A percentile compares a stretch with the other conserved stretches of the same genome.
Conservation (phyloP, 306 rosid species). For the Cyclanthera cordifolia region DNA sequence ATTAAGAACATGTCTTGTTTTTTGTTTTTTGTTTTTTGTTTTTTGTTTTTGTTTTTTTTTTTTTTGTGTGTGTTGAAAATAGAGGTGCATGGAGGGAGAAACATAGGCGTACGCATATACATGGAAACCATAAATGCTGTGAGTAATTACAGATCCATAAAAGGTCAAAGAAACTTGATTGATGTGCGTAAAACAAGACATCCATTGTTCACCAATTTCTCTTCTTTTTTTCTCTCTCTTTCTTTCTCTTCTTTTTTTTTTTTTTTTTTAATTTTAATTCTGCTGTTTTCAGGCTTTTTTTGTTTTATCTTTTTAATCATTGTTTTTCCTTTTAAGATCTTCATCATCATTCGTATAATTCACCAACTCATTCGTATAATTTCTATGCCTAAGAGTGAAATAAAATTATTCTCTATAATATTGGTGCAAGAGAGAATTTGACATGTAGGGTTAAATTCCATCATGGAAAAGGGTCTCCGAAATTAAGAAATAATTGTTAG, state of each 20-base stretch:
- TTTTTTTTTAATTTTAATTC: not conserved
- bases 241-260: not conserved
- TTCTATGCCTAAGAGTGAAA: no score
- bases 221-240: not conserved
- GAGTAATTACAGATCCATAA: constrained; percentile 14
- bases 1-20: not conserved
- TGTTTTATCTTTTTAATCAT: not conserved
- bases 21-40: not conserved
- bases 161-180: constrained; percentile 15
- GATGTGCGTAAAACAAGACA: constrained; percentile 9
- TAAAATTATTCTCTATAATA: not conserved
- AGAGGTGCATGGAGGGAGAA: constrained; percentile 13
- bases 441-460: no score
- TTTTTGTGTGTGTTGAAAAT: not conserved
- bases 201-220: not conserved
- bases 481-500: no score
- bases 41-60: not conserved
- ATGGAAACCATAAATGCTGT: constrained; percentile 11
- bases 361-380: constrained; percentile 5
- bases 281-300: not conserved
- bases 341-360: constrained; percentile 10
- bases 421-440: no score
- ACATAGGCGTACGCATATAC: constrained; percentile 7
- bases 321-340: constrained; percentile 6
- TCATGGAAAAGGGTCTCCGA: no score